Conservation (phyloP, 163 green algal genomes). For the Chlamydomonas reinhardtii region DNA sequence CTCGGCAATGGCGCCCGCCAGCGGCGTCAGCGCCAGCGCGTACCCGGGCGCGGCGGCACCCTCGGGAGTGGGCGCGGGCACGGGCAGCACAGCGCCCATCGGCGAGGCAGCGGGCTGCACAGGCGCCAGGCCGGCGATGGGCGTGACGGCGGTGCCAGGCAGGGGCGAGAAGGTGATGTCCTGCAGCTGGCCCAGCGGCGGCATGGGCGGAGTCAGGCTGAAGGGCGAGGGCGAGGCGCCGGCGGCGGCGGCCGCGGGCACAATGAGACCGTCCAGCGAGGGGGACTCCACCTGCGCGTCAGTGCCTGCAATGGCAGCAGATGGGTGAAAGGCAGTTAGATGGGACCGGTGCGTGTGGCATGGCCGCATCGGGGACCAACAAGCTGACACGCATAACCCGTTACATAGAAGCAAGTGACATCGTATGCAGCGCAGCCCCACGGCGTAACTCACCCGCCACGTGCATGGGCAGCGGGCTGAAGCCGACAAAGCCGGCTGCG, state of each 20-base stretch:
- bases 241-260: background rate
- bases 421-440: too few relatives aligned
- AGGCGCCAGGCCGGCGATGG: background rate
- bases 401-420: too few relatives aligned
- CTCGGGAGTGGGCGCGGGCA: slow-evolving; percentile 2
- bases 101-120: background rate
- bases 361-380: too few relatives aligned
- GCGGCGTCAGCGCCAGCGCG: background rate
- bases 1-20: background rate
- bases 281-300: slow-evolving; percentile 14
- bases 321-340: too few relatives aligned
- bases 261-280: slow-evolving; percentile 10
- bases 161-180: background rate
- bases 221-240: background rate
- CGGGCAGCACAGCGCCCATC: background rate
- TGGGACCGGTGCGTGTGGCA: too few relatives aligned
- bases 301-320: background rate
- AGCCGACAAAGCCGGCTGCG: slow-evolving; percentile 20
- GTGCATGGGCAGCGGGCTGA: background rate
- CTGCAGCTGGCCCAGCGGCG: background rate
- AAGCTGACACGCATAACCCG: too few relatives aligned
- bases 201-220: background rate
- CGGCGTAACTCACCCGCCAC: too few relatives aligned
- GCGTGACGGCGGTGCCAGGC: background rate
- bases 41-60: background rate